Percentiles rank a stretch among this genome's conserved stretches.
phyloP scores from a whole-genome alignment of 306 rosid genomes.

The Trifolium repens region DNA sequence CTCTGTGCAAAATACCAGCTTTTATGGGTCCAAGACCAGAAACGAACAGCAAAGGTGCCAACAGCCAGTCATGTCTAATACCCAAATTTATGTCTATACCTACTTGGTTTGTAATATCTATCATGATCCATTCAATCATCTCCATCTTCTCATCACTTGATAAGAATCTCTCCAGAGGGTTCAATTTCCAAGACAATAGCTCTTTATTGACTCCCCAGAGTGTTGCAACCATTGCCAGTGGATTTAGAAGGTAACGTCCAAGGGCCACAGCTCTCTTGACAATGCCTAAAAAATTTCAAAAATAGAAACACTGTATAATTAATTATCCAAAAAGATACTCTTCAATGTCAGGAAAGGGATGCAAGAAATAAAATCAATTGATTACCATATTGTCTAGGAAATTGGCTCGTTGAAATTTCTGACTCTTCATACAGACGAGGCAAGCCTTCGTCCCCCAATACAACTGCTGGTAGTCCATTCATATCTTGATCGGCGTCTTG shows the following conservation, averaged over 20 bases:
- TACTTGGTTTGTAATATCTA: constrained; percentile 56
- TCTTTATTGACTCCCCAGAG: constrained; percentile 53
- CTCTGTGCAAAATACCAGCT: constrained; percentile 46
- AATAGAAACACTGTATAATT: not conserved
- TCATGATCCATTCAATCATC: constrained; percentile 60
- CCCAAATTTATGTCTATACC: constrained; percentile 56
- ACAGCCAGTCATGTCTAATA: constrained; percentile 50
- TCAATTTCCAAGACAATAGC: constrained; percentile 51
- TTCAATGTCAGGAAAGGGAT: not conserved
- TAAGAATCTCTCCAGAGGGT: constrained; percentile 45
- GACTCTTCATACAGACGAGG: constrained; percentile 55
- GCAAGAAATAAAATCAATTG: constrained; percentile 12
- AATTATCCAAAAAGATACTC: not conserved
- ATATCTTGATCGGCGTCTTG: constrained; percentile 36
- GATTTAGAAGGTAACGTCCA: constrained; percentile 58
- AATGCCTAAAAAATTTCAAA: constrained; percentile 45
- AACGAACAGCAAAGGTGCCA: constrained; percentile 56
- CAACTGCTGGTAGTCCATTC: constrained; percentile 41
- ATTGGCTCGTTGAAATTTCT: constrained; percentile 49
- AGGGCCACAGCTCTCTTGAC: constrained; percentile 62
- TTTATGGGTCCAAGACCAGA: constrained; percentile 59
- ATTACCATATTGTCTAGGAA: constrained; percentile 51
- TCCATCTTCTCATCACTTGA: constrained; percentile 52
- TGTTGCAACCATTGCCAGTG: constrained; percentile 62
- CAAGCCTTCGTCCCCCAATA: constrained; percentile 51